Conservation (phyloP, 2,329 filamentous ascomycete species). For the Sarocladiaceae sp. region DNA sequence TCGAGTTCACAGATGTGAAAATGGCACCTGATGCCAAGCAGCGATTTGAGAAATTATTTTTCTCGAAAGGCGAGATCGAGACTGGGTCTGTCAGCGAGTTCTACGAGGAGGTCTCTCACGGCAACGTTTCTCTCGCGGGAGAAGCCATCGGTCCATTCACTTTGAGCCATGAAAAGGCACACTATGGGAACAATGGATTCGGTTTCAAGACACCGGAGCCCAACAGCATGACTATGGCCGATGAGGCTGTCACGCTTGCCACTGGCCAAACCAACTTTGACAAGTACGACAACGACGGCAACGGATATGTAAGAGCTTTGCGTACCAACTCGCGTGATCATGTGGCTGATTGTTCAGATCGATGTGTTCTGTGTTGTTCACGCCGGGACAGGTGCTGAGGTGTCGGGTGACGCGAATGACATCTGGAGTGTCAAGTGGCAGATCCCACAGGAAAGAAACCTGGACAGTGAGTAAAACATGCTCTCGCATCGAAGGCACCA, state of each 20-base stretch:
- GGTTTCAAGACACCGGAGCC: background rate
- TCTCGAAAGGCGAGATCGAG: slow-evolving; percentile 1
- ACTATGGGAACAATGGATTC: background rate
- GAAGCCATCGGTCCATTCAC: slow-evolving; percentile 2
- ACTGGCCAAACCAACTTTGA: background rate
- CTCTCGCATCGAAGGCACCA: too few species aligned
- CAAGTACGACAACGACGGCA: slow-evolving; percentile 6
- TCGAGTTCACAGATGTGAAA: slow-evolving; percentile 5
- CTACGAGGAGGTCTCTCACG: slow-evolving; percentile 3
- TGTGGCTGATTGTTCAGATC: background rate
- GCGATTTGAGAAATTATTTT: slow-evolving; percentile 4
- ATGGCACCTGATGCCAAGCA: slow-evolving; percentile 3
- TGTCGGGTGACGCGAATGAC: slow-evolving; percentile 3
- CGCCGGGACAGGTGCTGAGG: slow-evolving; percentile 1
- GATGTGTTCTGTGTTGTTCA: slow-evolving; percentile 8
- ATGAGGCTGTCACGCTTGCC: slow-evolving; percentile 1
- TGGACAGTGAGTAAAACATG: background rate
- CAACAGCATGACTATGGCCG: background rate
- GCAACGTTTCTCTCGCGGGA: slow-evolving; percentile 1
- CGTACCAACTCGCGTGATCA: background rate
- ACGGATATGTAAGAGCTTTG: background rate
- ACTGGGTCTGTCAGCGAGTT: slow-evolving; percentile 2
- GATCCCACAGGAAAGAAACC: background rate
- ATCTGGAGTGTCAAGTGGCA: slow-evolving; percentile 8
- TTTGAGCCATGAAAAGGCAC: slow-evolving; percentile 4